Base-by-base conservation (phyloP, 164 flowering plant species). In the Magnolia kwangsiensis region DNA sequence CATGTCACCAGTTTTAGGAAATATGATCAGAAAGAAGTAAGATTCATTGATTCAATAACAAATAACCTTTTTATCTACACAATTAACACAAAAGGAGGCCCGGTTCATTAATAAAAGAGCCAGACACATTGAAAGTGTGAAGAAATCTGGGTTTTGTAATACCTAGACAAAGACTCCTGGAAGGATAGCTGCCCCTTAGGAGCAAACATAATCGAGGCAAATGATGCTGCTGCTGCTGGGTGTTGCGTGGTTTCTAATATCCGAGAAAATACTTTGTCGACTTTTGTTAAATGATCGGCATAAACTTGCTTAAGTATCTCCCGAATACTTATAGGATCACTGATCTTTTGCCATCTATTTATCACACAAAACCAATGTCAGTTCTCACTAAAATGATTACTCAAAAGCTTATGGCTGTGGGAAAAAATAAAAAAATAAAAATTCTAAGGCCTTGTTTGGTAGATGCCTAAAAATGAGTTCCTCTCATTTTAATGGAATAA, bases 151-250 rank as follows among this genome's bases (percentile, higher is more conserved):
- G 67, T 16, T 73, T 19, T 31, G 72, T 6, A 51, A 31, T 50
- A 92, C 97, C 91, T 84, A 1, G 86, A 85, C 72, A 96, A 82
- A 78, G 98, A 84, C 74, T 96, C 96, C 21, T 76, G 69, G 77
- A 96, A 96, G 19, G 99, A 92, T 70, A 96, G 74, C 79, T 91
- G 78, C 70, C 89, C 96, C 61, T 71, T 86, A 59, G 99, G 99
- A 79, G 99, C 99, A 82, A 85, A 91, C 96, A 96, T 91, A 14
- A 96, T 96, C 8, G 99, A 96, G 55, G 96, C 95, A 78, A 96
- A 86, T 66, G 98, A 88, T 70, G 99, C 98, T 79, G 97, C 95
- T n/a, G 99, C 99, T 37, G 98, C 99, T 50, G 99, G 99, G 84
- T 96, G 99, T 73, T 87, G 81, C 37, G 97, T 88, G 74, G 83